Evolutionary conservation across 208 protist species (phyloP).

Genomic region (Leishmania lainsoni): DNA sequence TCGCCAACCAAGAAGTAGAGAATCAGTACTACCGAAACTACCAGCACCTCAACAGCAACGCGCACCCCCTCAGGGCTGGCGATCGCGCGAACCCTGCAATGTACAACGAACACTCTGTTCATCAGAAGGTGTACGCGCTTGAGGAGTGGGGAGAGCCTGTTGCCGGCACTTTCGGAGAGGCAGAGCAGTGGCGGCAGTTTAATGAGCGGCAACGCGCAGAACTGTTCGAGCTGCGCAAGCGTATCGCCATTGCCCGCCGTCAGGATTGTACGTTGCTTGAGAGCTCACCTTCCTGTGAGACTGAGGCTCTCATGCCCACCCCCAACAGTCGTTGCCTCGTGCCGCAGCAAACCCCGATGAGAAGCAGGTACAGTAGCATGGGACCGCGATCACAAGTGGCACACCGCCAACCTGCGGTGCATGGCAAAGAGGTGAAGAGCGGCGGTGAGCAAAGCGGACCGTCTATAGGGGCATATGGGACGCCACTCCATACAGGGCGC

Average conservation of each 20-base stretch:
- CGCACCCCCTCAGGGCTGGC: not conserved
- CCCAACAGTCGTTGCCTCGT: not conserved
- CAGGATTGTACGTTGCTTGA: slow-evolving; percentile 38
- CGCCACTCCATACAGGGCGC: not conserved
- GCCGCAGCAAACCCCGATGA: slow-evolving; percentile 11
- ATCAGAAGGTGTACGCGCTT: not conserved
- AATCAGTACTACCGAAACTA: slow-evolving; percentile 11
- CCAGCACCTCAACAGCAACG: not conserved
- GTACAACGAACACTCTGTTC: not conserved
- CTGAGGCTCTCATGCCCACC: not conserved
- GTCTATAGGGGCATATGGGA: not conserved
- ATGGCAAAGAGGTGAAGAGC: not conserved
- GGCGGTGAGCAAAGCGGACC: not conserved
- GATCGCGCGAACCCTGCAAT: not conserved
- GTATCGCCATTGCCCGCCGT: slow-evolving; percentile 43
- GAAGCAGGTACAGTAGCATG: slow-evolving; percentile 1
- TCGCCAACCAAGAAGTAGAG: slow-evolving; percentile 7
- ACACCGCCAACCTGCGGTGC: not conserved
- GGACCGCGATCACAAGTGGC: not conserved
- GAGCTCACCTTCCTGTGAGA: not conserved
- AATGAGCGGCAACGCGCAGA: slow-evolving; percentile 64
- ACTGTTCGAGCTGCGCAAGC: slow-evolving; percentile 34
- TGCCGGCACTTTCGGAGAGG: slow-evolving; percentile 4
- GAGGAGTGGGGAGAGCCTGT: too few species aligned
- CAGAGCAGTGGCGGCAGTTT: slow-evolving; percentile 52